Evolutionary conservation across 1,284 basidiomycete genomes (phyloP), one percentile per base, ranked within the genome.

Genomic region (Ceratobasidium sp.): DNA sequence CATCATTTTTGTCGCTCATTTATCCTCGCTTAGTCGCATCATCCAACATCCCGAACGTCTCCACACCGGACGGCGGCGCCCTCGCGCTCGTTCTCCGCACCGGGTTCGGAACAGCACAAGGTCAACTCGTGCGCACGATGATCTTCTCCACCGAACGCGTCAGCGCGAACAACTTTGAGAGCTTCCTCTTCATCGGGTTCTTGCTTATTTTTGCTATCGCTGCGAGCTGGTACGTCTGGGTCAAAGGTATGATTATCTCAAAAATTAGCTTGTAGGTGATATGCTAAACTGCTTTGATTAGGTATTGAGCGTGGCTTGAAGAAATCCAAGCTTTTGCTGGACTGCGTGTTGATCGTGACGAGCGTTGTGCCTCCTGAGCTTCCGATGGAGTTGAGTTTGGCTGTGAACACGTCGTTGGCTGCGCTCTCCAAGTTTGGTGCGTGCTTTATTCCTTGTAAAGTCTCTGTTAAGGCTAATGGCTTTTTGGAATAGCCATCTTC

Each of bases 81-180:
- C 90, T 97, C 28, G 96, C 96, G 9, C 88, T 96, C 52, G 96
- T 98, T 7, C 89, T 98, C 52, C 92, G 95, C 78, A 98, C 97
- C n/a, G 96, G 97, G 3, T 98, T 98, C 83, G 96, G 97, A 28
- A 98, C 97, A 3, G 92, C 96, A 0, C 97, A 98, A 84, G 96
- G 97, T 70, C 95, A 97, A 85, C 91, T 98, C 62, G 96, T 98
- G 50, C 89, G 96, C 81, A 98, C 96, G 0, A 98, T 98, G 96
- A 96, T 98, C 80, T 98, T 98, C 87, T 96, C 95, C 3, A 96
- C 95, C 1, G 96, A 98, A 83, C 93, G 95, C 20, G 92, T 98
- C 26, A 95, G 95, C 13, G 97, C 96, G 48, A 98, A 98, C 87
- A 98, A 96, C 85, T 79, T 94, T 78, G 97, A 98, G 84, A 93